Evolutionary conservation across 2,329 filamentous ascomycete genomes (phyloP).

Genomic region (Cadophora gregata): DNA sequence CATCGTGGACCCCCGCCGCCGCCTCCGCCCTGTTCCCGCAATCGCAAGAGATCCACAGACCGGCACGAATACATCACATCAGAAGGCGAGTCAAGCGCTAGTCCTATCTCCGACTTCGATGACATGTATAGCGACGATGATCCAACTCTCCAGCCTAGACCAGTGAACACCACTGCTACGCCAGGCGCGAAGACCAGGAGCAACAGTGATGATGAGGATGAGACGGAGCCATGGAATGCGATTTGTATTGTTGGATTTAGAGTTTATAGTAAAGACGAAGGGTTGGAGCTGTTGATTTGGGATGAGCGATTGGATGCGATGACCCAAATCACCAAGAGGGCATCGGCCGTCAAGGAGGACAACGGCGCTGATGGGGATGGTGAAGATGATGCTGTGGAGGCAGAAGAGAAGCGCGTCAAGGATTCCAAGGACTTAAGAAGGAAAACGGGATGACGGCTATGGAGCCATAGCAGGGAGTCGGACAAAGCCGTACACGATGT

Average conservation of each 20-base stretch:
- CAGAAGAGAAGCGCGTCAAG: neutral
- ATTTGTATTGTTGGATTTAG: constrained; percentile 51
- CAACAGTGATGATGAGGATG: constrained; percentile 43
- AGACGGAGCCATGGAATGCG: constrained; percentile 50
- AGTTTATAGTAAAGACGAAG: constrained; percentile 53
- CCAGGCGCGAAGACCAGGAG: constrained; percentile 37
- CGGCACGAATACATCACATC: constrained; percentile 42
- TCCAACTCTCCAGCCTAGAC: constrained; percentile 57
- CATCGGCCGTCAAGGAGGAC: constrained; percentile 17
- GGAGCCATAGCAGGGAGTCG: too few species aligned
- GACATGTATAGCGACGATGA: constrained; percentile 64
- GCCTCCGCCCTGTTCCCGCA: constrained; percentile 24
- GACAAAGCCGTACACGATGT: too few species aligned
- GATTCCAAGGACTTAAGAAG: neutral
- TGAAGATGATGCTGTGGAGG: constrained; percentile 29
- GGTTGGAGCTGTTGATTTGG: constrained; percentile 37
- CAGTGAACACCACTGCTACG: constrained; percentile 24
- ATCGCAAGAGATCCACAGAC: constrained; percentile 11
- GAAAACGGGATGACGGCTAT: too few species aligned
- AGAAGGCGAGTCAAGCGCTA: constrained; percentile 63
- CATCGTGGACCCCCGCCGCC: constrained; percentile 27
- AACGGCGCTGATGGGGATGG: constrained; percentile 34
- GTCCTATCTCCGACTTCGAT: constrained; percentile 65
- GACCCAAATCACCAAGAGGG: constrained; percentile 12
- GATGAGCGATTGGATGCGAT: constrained; percentile 32